Evolutionary conservation across 2,329 filamentous ascomycete genomes (phyloP), one percentile per base, ranked within the genome.

Genomic region (Trichoderma simmonsii): DNA sequence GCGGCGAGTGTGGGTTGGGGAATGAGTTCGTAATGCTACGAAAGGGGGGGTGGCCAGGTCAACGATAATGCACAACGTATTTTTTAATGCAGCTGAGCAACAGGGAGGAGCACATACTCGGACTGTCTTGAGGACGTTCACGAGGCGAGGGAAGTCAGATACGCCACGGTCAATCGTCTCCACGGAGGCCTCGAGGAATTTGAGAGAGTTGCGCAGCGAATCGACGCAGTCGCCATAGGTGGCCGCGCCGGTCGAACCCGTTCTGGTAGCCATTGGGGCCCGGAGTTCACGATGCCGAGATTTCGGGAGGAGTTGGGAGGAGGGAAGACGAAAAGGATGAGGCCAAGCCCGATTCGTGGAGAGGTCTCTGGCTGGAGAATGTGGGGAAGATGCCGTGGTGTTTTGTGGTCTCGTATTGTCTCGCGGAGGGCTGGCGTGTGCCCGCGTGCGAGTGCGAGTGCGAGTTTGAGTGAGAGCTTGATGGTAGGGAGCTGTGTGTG

Each of bases 11-110:
- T 93, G 14, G 92, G 89, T 80, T 97, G 93, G 18, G 94, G 93
- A 76, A 97, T 93, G 56, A 97, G 90, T 81, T 98, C 95, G 82
- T 97, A 98, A 83, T 97, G 95, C 91, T 97, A 73, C 36, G 18
- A 32, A 18, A 30, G 48, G 34, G 60, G 60, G 62, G n/a, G 56
- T 73, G 24, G 62, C 71, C 15, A 26, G 39, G 61, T 73, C 65
- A 70, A 65, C 34, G 32, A 43, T 8, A 32, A 39, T 43, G 43
- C 26, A 56, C 71, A 61, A 3, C 18, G 36, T 32, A 26, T 18
- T 28, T 11, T 60, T 24, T 9, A 51, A 12, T 3, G 28, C n/a
- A 67, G 61, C 18, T 61, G 43, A 24, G 15, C 34, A 15, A 60
- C 63, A 65, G 36, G 32, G 15, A 24, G 26, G 36, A 48, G 66